phyloP scores from a whole-genome alignment of 352 stramenopile genomes.

The Globisporangium viniferum region DNA sequence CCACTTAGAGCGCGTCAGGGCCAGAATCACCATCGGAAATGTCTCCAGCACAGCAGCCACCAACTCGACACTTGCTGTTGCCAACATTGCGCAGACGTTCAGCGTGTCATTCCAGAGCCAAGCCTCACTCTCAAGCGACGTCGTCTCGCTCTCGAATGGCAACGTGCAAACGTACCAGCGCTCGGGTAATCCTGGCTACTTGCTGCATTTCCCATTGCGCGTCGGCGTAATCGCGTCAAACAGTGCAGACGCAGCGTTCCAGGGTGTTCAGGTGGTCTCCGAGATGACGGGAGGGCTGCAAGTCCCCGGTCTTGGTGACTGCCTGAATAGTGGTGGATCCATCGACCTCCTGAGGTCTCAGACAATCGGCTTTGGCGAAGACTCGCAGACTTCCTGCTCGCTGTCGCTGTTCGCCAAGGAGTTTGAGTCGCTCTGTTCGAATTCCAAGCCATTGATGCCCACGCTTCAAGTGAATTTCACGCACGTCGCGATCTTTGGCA shows the following conservation, averaged over 20 bases:
- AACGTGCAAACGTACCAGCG: conserved; percentile 34
- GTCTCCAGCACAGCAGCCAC: conserved; percentile 1
- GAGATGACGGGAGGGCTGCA: conserved; percentile 34
- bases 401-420: conserved; percentile 23
- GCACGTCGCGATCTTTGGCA: conserved; percentile 37
- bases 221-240: conserved; percentile 25
- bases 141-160: conserved; percentile 28
- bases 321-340: conserved; percentile 3
- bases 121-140: neutral
- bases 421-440: conserved; percentile 30
- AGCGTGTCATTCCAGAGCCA: conserved; percentile 32
- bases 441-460: conserved; percentile 14
- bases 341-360: neutral
- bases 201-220: conserved; percentile 29
- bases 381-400: conserved; percentile 31
- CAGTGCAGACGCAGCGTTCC: neutral
- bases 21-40: conserved; percentile 23
- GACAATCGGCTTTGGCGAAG: conserved; percentile 34
- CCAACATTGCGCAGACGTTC: conserved; percentile 29
- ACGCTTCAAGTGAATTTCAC: conserved; percentile 37
- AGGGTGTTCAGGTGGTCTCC: conserved; percentile 13
- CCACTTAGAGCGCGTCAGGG: conserved; percentile 22
- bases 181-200: conserved; percentile 41
- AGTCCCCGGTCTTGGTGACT: conserved; percentile 29
- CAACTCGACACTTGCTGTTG: neutral